Conservation (phyloP, 1,139 yeast genomes). For the Geotrichum restrictum region DNA sequence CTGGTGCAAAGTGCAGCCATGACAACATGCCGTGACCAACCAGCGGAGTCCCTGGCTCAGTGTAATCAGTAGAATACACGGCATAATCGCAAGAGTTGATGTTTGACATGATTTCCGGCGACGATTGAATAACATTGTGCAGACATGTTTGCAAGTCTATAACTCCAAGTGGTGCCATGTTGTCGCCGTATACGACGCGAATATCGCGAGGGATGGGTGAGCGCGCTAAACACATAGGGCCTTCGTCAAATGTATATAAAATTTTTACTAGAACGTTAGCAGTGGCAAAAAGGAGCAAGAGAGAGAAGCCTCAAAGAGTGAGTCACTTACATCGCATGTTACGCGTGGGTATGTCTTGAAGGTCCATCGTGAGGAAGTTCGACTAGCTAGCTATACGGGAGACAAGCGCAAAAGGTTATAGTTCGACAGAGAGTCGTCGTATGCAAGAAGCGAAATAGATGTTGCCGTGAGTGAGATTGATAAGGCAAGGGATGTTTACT, state of each 20-base stretch:
- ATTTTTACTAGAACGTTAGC: constrained; percentile 33
- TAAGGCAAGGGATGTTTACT: too few species aligned
- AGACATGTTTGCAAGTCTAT: constrained; percentile 38
- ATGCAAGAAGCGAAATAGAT: too few species aligned
- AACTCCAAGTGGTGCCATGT: constrained; percentile 35
- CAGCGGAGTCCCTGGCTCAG: constrained; percentile 40
- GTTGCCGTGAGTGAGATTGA: too few species aligned
- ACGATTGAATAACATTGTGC: constrained; percentile 34
- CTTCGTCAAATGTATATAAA: constrained; percentile 38
- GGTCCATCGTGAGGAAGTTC: constrained; percentile 9
- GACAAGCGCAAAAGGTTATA: too few species aligned
- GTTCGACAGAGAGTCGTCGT: too few species aligned
- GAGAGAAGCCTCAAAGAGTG: not conserved
- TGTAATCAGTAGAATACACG: constrained; percentile 42
- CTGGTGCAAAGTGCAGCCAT: constrained; percentile 17
- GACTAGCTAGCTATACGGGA: too few species aligned
- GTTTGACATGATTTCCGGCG: constrained; percentile 40
- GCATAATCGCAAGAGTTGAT: constrained; percentile 37
- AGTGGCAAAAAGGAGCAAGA: not conserved
- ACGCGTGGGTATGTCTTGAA: constrained; percentile 17
- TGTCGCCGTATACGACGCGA: constrained; percentile 31
- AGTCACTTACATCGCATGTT: constrained; percentile 16
- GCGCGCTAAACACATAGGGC: constrained; percentile 35
- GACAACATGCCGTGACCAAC: constrained; percentile 41
- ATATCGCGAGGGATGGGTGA: constrained; percentile 28